Evolutionary conservation across 2,329 filamentous ascomycete species (phyloP).

Genomic region (Metarhizium album): DNA sequence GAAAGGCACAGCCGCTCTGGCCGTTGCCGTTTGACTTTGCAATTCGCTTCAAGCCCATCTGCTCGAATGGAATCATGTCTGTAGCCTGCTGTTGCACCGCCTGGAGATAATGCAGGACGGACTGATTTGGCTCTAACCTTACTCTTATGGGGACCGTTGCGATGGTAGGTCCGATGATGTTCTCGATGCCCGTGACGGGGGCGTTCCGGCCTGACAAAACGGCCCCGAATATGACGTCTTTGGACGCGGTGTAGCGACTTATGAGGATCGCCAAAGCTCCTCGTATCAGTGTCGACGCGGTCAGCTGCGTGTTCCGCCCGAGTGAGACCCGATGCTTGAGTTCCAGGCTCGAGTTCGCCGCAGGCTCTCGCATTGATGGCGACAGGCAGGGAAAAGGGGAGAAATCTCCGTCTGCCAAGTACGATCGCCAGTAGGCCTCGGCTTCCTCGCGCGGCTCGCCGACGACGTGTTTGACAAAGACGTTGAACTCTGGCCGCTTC

Average conservation of each 20-base stretch:
- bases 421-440: conserved; percentile 31
- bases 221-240: conserved; percentile 31
- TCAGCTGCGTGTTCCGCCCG: no score
- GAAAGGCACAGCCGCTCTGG: conserved; percentile 14
- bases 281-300: conserved; percentile 8
- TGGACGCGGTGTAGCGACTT: conserved; percentile 30
- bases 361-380: conserved; percentile 30
- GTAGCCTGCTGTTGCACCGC: conserved; percentile 9
- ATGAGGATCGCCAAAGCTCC: conserved; percentile 41
- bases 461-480: not conserved
- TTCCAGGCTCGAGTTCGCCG: conserved; percentile 35
- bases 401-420: conserved; percentile 21
- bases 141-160: conserved; percentile 32
- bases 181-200: conserved; percentile 12
- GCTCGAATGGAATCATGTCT: conserved; percentile 12
- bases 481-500: no score
- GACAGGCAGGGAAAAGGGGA: conserved; percentile 33
- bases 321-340: no score
- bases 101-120: conserved; percentile 6
- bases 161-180: conserved; percentile 21
- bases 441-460: conserved; percentile 12
- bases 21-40: conserved; percentile 8
- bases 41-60: conserved; percentile 14
- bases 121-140: conserved; percentile 17
- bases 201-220: conserved; percentile 29